Evolutionary conservation across 768 basidiomycete genomes (phyloP), one percentile per base, ranked within the genome.

Genomic region (Rhodosporidiobolus odoratus): DNA sequence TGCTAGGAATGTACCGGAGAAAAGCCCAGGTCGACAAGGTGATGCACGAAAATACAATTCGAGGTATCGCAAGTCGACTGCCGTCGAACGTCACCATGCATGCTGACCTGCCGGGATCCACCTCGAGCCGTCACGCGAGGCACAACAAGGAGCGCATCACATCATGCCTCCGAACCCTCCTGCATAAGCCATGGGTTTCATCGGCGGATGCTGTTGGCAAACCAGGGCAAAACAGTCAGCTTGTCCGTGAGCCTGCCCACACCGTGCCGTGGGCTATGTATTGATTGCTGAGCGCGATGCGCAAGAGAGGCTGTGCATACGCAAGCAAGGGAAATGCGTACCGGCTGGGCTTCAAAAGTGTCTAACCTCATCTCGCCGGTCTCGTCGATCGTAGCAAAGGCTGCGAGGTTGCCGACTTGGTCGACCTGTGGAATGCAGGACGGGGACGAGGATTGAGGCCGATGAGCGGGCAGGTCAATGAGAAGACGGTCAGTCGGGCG

Each of bases 351-450:
- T 15, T 37, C 34, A 60, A 77, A 78, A 23, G 73, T 76, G 17
- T 54, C 72, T 62, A 68, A 77, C 7, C 40, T 41, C 17, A 78
- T 70, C 43, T 68, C 66, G 35, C 77, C 77, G 27, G 59, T 57
- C 19, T 69, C 73, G 66, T 75, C 74, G 47, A 78, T 75, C 37
- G 72, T 60, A 0, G 92, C 91, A 80, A 89, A 94, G 69, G 92
- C 92, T 16, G 89, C 93, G 80, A 91, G 92, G 81, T 95, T 95
- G 10, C 90, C 89, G 5, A 84, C 87, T 77, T 92, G 90, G 80
- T 95, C 92, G 35, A 75, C 71, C 72, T 76, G 73, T 17, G 48
- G 7, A 10, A 16, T 16, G 23, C 3, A 35, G 7, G 25, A 58
- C 40, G 34, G 6, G 6, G 17, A 43, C 59, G 45, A n/a, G 10